Base-by-base conservation (phyloP, 2,329 filamentous ascomycete species). In the Shiraia sp. region DNA sequence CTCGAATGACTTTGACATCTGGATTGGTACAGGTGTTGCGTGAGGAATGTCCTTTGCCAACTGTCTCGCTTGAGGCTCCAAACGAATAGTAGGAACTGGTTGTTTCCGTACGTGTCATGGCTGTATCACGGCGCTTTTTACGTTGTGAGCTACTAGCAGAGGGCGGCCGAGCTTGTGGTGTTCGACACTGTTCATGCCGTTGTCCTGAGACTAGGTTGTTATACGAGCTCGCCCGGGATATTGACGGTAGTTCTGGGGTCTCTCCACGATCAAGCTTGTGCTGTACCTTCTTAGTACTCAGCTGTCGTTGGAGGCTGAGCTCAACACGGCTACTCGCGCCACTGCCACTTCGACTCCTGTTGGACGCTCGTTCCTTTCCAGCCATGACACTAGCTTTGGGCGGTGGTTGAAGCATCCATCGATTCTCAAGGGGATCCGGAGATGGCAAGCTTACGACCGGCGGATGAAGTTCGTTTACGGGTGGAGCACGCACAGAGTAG, bases 341-440 rank as follows among this genome's bases (percentile, higher is more conserved):
- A 33, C 69, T 71, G 6, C 64, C 67, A 60, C 82, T 87, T 25
- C 75, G 75, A 51, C 81, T 85, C 39, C 84, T 75, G 57, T 78
- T 81, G 3, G 51, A 55, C 14, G 86, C 83, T 22, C 82, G 81
- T 25, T 88, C 81, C 66, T 91, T 93, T 53, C 90, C 91, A 51
- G 87, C 87, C 91, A 96, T 96, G 45, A 96, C 78, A 66, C 86
- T 90, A 42, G 91, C 90, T 24, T 86, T 82, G n/a, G 91, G 91
- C 1, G 90, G 90, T 2, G 91, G 91, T 62, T 95, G 89, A 36
- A 95, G 75, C 90, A 96, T 96, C 91, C 91, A 96, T 61, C 79
- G 80, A 40, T 87, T 86, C 45, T 88, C 89, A 40, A 83, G 82
- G 61, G 75, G 82, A 63, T 81, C 83, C 26, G 77, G 79, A 10